A percentile compares a stretch with the other conserved stretches of the same genome.
phyloP scores from a whole-genome alignment of 371 early-diverging fungal genomes.

The Mucor piriformis region DNA sequence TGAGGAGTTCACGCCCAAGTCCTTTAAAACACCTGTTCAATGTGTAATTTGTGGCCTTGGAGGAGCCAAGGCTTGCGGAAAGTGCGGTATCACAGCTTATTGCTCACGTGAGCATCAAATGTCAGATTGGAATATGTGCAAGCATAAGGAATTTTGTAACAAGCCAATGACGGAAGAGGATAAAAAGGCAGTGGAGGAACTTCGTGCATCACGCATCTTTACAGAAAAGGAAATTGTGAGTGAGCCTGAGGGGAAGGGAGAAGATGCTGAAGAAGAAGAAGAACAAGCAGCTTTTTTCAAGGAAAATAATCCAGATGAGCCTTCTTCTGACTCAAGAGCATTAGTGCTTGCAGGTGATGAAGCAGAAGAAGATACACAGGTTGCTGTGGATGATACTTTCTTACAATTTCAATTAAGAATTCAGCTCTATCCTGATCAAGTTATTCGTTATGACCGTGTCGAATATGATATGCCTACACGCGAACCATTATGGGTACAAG shows the following conservation, averaged over 20 bases:
- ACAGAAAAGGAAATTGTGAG: conserved; percentile 77
- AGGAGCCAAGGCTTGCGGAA: conserved; percentile 81
- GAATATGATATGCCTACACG: conserved; percentile 64
- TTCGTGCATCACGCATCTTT: conserved; percentile 50
- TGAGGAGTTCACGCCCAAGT: conserved; percentile 30
- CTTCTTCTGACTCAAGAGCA: conserved; percentile 43
- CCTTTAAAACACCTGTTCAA: conserved; percentile 38
- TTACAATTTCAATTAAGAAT: conserved; percentile 88
- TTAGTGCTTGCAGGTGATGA: conserved; percentile 69
- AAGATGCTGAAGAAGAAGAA: conserved; percentile 56
- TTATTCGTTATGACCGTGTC: conserved; percentile 81
- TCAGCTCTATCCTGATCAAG: conserved; percentile 82
- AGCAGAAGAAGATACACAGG: conserved; percentile 74
- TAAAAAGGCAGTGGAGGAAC: conserved; percentile 7
- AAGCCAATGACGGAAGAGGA: conserved; percentile 25
- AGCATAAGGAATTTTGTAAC: conserved; percentile 75
- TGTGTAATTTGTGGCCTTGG: conserved; percentile 74
- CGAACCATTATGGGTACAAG: conserved; percentile 85
- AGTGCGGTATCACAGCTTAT: conserved; percentile 74
- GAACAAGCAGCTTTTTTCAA: conserved; percentile 43
- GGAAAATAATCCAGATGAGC: conserved; percentile 34
- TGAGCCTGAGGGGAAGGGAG: conserved; percentile 66
- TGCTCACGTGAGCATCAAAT: conserved; percentile 88
- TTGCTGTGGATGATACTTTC: conserved; percentile 91
- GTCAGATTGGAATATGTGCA: conserved; percentile 78